Base-by-base conservation (phyloP, 768 basidiomycete species). In the Lactifluus piperatus region DNA sequence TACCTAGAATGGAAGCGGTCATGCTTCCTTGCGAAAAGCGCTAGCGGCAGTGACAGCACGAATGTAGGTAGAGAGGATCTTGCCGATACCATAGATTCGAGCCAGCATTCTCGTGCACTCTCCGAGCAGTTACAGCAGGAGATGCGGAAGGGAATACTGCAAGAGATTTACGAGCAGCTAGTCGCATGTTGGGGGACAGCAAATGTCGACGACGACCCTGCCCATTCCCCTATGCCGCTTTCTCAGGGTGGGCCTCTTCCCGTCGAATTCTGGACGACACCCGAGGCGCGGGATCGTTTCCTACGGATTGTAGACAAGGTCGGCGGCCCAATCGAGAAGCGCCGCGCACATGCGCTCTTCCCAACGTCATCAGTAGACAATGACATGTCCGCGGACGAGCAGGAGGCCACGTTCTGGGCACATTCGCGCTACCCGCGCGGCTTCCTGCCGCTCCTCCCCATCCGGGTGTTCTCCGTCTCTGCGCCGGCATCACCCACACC, bases 281-380 rank as follows among this genome's bases (percentile, higher is more conserved):
- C 71, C 0, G 91, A 93, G 68, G 91, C 90, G 0, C 80, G 81
- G 44, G 78, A 81, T 50, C 79, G 91, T 5, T 86, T 85, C 65
- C 72, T 85, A 20, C 77, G 81, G n/a, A 93, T 94, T 56, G 83
- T 91, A 4, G 75, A 77, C 36, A 89, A 88, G 68, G 90, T 95
- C 37, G 91, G 89, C 1, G 90, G 91, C 0, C 72, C 76, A 5
- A 72, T 72, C 59, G 91, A 94, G 71, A 81, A 77, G 62, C 74
- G 75, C 13, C 77, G 91, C 34, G 84, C 82, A 0, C 73, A 75
- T 34, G 85, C 83, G 0, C 70, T 94, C 24, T 84, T 92, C 62
- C 71, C 69, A 20, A 65, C 67, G 0, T 41, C 58, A 0, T 26
- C 46, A n/a, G 16, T 34, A 26, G 30, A 56, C 27, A n/a, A 20